These are phyloP conservation scores for Yarrowia sp. DNA, from an alignment of 805 yeast species.

Conservation along the genomic window DNA sequence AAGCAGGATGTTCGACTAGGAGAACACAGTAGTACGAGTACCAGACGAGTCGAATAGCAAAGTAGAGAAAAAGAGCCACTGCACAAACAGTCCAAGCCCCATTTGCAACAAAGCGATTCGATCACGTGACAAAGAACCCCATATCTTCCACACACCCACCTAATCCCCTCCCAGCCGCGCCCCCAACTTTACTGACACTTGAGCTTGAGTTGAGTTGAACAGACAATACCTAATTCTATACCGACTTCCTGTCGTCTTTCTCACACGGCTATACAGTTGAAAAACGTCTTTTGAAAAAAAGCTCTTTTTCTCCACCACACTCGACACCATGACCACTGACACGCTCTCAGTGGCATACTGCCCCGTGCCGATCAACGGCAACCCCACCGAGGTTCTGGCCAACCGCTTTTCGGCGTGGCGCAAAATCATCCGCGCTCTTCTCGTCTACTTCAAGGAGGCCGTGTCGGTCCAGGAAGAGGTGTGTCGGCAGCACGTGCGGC, in stretches of 20 bases:
- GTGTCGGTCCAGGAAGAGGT: constrained; percentile 89
- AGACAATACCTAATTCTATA: too few relatives aligned
- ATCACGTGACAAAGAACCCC: too few relatives aligned
- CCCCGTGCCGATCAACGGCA: constrained; percentile 38
- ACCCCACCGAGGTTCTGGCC: constrained; percentile 87
- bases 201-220: too few relatives aligned
- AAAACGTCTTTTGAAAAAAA: too few relatives aligned
- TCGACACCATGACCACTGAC: neutral
- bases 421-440: constrained; percentile 72
- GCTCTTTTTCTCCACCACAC: neutral
- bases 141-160: too few relatives aligned
- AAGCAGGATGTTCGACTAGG: neutral
- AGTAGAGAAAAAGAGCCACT: too few relatives aligned
- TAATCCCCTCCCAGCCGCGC: constrained; percentile 17
- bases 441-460: constrained; percentile 77
- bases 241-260: too few relatives aligned
- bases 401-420: constrained; percentile 88
- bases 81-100: too few relatives aligned
- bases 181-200: constrained; percentile 1
- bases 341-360: constrained; percentile 26
- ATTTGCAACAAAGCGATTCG: too few relatives aligned
- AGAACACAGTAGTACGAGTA: neutral
- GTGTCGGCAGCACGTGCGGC: constrained; percentile 78
- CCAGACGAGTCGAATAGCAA: too few relatives aligned
- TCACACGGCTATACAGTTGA: too few relatives aligned